Conservation (phyloP, 352 stramenopile species). For the Globisporangium splendens region DNA sequence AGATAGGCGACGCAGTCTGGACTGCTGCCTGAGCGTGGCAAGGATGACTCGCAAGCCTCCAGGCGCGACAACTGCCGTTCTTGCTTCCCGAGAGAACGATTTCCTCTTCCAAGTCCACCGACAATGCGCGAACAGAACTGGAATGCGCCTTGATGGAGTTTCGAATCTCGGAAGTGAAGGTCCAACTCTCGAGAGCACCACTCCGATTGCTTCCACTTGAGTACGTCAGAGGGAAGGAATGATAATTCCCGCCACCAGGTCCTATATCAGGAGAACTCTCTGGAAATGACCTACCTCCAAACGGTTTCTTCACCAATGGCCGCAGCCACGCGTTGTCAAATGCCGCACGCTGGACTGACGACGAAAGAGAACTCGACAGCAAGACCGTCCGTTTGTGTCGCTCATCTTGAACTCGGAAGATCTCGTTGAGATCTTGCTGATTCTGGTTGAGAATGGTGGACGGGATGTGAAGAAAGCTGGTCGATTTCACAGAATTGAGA, state of each 20-base stretch:
- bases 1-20: conserved; percentile 23
- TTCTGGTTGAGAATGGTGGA: conserved; percentile 31
- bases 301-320: conserved; percentile 18
- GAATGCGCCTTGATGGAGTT: conserved; percentile 64
- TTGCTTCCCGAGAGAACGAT: conserved; percentile 68
- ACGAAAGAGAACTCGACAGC: not conserved
- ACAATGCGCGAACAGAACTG: conserved; percentile 47
- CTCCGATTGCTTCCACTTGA: not conserved
- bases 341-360: conserved; percentile 5
- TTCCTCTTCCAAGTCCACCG: conserved; percentile 57
- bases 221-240: not conserved
- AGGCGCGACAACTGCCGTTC: conserved; percentile 66
- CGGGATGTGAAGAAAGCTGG: conserved; percentile 59
- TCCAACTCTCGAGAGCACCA: conserved; percentile 20
- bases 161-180: conserved; percentile 39
- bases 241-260: not conserved
- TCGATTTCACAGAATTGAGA: conserved; percentile 51
- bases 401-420: conserved; percentile 47
- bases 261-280: not conserved
- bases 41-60: conserved; percentile 57
- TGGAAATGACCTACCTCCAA: conserved; percentile 4
- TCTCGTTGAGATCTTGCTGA: conserved; percentile 48
- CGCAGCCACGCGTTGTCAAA: conserved; percentile 29
- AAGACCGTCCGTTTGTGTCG: conserved; percentile 29
- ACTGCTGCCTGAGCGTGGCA: conserved; percentile 20